Conservation (phyloP, 225 moss, liverwort and hornwort genomes). For the Asterella californica region DNA sequence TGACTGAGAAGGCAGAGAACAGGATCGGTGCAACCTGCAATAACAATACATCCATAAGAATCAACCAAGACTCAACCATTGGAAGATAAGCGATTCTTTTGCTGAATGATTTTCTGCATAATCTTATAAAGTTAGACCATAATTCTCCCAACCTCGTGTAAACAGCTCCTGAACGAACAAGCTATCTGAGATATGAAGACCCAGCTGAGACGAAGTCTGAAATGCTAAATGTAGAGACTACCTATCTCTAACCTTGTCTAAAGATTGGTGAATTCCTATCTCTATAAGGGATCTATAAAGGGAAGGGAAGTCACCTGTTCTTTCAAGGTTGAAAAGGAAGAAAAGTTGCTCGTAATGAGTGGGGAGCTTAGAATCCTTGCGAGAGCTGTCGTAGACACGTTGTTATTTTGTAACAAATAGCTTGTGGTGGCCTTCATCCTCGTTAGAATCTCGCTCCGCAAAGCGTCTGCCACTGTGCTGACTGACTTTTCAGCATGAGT, state of each 20-base stretch:
- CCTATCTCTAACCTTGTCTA: background rate
- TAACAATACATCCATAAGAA: background rate
- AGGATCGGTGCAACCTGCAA: constrained; percentile 51
- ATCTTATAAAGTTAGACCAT: background rate
- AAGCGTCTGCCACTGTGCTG: constrained; percentile 34
- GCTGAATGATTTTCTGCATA: background rate
- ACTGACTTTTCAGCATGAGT: constrained; percentile 38
- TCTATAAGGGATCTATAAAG: background rate
- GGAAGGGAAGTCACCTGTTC: constrained; percentile 31
- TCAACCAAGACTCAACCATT: background rate
- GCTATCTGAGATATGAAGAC: background rate
- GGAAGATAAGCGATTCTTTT: background rate
- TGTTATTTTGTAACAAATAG: constrained; percentile 32
- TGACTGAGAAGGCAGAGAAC: constrained; percentile 42
- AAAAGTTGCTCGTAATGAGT: constrained; percentile 34
- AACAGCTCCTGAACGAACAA: too few species aligned
- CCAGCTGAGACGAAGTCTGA: background rate
- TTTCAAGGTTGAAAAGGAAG: constrained; percentile 40
- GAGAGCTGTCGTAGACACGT: constrained; percentile 40
- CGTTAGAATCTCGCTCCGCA: constrained; percentile 41
- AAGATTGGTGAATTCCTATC: background rate
- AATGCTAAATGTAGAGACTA: background rate
- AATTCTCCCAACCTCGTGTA: too few species aligned
- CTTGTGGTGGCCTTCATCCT: constrained; percentile 30
- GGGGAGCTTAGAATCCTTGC: constrained; percentile 47